Conservation (phyloP, 179 eudicot genomes). For the Kewa caespitosa region DNA sequence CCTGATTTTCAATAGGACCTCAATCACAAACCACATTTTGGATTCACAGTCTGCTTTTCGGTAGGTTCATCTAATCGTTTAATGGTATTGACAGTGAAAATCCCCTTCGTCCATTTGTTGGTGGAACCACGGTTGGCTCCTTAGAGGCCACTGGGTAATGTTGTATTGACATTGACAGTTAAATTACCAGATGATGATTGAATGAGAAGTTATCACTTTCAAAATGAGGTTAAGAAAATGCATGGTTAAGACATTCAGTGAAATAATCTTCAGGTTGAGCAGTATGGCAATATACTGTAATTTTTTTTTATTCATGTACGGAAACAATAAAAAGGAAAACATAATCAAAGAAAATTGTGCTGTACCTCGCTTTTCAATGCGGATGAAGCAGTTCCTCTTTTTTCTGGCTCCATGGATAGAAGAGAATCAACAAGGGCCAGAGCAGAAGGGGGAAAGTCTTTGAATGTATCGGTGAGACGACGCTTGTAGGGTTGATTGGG, state of each 20-base stretch:
- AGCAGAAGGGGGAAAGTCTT: constrained; percentile 46
- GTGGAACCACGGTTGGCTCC: too few relatives aligned
- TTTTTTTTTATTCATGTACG: background rate
- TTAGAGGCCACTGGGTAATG: too few relatives aligned
- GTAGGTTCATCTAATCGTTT: background rate
- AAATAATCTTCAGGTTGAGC: background rate
- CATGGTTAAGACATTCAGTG: background rate
- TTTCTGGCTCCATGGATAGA: constrained; percentile 48
- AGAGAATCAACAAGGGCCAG: constrained; percentile 39
- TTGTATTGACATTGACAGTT: too few relatives aligned
- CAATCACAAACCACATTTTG: background rate
- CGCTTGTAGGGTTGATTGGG: constrained; percentile 49
- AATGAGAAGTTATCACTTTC: too few relatives aligned
- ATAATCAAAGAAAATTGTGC: background rate
- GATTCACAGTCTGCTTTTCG: too few relatives aligned
- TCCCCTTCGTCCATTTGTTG: too few relatives aligned
- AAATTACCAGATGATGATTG: too few relatives aligned
- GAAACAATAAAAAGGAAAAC: too few relatives aligned
- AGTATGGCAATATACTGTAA: background rate
- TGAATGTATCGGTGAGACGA: constrained; percentile 38
- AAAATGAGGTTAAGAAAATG: background rate
- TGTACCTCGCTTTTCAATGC: constrained; percentile 46
- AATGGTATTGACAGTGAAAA: too few relatives aligned
- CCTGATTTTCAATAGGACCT: background rate
- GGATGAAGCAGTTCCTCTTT: constrained; percentile 37